Evolutionary conservation across 176 grass and related monocot genomes (phyloP), one percentile per base, ranked within the genome.

Genomic region (Saccharum spontaneum): DNA sequence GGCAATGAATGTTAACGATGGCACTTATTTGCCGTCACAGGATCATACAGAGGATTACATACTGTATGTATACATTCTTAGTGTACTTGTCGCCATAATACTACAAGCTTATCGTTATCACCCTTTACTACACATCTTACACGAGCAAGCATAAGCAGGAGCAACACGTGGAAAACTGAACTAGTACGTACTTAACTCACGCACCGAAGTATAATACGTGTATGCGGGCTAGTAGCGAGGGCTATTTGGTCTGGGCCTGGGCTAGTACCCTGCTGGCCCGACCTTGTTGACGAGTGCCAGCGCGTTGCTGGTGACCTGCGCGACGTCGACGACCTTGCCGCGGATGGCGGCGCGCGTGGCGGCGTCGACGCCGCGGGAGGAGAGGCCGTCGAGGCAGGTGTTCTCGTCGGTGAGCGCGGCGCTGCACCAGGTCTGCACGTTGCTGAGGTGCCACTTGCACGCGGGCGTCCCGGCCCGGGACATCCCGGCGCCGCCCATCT

Each of bases 321-420:
- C 93, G n/a, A 98, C 93, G 44, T 93, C 91, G 36, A 98, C 90
- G 46, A 98, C 92, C 95, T 95, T 95, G 34, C 84, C 75, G 30
- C 93, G 87, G 40, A 98, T 90, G 37, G 87, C 87, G 17, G 84
- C 49, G 67, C 91, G 87, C 40, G 87, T 86, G 55, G 10, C 23
- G 26, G 89, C 72, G 77, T 94, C 93, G 11, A 94, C 89, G 59
- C 52, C 83, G 70, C 75, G 85, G 52, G 71, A 57, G 22, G 76
- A 65, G 22, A 98, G 79, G 23, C 93, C 91, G 77, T 98, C 95
- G 3, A 98, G 79, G 89, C 95, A 98, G 77, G 93, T 98, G 86
- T 88, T 95, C 91, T 98, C 90, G 86, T 98, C 95, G 77, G 95
- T 98, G 17, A 98, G 88, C 24, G 95, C 95, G 20, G 95, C 92